Base-by-base conservation (phyloP, 805 yeast species). In the Candida verbasci region DNA sequence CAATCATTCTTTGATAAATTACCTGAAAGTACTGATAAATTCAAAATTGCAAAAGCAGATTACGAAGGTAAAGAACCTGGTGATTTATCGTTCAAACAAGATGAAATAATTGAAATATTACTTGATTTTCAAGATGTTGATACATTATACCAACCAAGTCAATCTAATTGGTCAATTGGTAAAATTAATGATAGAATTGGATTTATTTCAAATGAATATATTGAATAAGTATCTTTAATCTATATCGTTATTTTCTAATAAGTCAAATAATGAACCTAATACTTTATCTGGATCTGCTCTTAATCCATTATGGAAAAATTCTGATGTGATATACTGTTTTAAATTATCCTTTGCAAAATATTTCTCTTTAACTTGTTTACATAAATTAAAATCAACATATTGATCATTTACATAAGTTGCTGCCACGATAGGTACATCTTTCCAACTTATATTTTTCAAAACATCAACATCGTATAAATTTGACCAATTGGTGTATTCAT, bases 251-350 rank as follows among this genome's bases (percentile, higher is more conserved):
- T 66, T 9, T 3, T 31, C 65, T 2, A 72, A 45, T 20, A 73
- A 46, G 18, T 40, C 47, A 49, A 71, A 69, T 31, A 75, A 54
- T 3, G 55, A 43, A 2, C 60, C 65, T 37, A 74, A 44, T 2
- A 75, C 65, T 17, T 46, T 55, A 4, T 56, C 60, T 1, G 75
- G 58, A 31, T 63, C 57, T 0, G 64, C 64, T 20, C 75, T 55
- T 11, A 72, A 44, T 0, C 81, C 81, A 43, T 70, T 67, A 45
- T 75, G 80, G 51, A 75, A 73, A 39, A 50, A 64, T 36, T 72
- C 76, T 44, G 68, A 70, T 23, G 76, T 68, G n/a, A 70, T 56
- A 38, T 54, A 65, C 40, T 61, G 64, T 43, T 65, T 53, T 38
- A 66, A 50, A 35, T 70, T 70, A n/a, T 55, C 62, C 29, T 49